Conservation (phyloP, 345 rosid species). For the Acer saccharum region DNA sequence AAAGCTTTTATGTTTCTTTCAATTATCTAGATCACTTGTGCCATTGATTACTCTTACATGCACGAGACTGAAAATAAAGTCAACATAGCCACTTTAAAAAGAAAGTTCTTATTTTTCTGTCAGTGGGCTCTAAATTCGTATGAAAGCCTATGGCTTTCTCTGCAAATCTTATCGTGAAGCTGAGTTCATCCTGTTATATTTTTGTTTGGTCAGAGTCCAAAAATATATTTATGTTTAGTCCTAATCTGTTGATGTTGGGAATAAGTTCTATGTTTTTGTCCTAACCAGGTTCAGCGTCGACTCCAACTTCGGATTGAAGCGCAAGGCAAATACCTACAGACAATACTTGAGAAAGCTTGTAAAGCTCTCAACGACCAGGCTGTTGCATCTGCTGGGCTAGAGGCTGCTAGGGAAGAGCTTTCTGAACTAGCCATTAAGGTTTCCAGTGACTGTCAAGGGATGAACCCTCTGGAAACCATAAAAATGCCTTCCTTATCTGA, state of each 20-base stretch:
- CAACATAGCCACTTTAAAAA: background rate
- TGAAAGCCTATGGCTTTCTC: background rate
- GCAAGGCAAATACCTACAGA: conserved; percentile 83
- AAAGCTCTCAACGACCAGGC: conserved; percentile 80
- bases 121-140: background rate
- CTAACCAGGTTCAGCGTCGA: conserved; percentile 74
- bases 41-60: background rate
- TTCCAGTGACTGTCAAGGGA: conserved; percentile 57
- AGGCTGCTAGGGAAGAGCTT: conserved; percentile 82
- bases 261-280: conserved; percentile 15
- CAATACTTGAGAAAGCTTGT: conserved; percentile 91
- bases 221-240: background rate
- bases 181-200: background rate
- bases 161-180: background rate
- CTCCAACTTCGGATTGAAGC: conserved; percentile 91
- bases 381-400: conserved; percentile 63
- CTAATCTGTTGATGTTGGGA: background rate
- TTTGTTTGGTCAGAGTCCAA: background rate
- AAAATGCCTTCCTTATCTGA: conserved; percentile 60
- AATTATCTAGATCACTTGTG: background rate
- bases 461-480: conserved; percentile 46
- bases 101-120: background rate
- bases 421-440: conserved; percentile 83
- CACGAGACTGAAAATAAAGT: background rate
- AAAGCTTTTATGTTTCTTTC: background rate